These are phyloP conservation scores for Smithsoniella earleae DNA, from an alignment of 163 green algal genomes.

Conservation along the genomic window DNA sequence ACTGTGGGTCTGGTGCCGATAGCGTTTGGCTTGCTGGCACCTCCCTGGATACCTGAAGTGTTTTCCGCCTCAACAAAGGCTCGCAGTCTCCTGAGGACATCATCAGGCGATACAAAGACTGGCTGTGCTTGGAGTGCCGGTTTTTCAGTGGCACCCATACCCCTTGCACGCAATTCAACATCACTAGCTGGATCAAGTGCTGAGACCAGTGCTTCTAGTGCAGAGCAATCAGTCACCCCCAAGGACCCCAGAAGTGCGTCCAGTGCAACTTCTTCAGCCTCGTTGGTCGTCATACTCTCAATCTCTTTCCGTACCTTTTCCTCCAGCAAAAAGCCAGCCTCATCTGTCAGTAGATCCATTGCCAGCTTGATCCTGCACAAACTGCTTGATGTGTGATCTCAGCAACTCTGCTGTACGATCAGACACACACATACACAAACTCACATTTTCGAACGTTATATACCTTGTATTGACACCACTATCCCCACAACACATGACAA, in stretches of 20 bases:
- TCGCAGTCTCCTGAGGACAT: slow-evolving; percentile 48
- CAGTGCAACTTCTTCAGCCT: slow-evolving; percentile 44
- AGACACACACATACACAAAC: too few species aligned
- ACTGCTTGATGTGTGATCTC: too few species aligned
- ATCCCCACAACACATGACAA: neutral
- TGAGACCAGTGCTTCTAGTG: slow-evolving; percentile 46
- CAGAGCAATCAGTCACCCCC: slow-evolving; percentile 36
- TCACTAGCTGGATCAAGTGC: slow-evolving; percentile 49
- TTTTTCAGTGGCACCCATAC: slow-evolving; percentile 32
- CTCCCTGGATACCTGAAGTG: slow-evolving; percentile 24
- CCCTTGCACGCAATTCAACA: slow-evolving; percentile 40
- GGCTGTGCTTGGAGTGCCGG: neutral
- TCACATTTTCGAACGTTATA: too few species aligned
- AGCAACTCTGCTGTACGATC: too few species aligned
- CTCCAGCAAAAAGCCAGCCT: slow-evolving; percentile 65
- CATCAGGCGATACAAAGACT: slow-evolving; percentile 50
- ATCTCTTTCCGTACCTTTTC: slow-evolving; percentile 36
- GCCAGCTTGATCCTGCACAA: slow-evolving; percentile 33
- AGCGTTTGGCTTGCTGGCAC: neutral
- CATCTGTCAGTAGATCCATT: slow-evolving; percentile 49
- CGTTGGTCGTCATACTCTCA: slow-evolving; percentile 33
- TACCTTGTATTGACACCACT: neutral
- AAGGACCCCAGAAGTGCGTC: slow-evolving; percentile 56
- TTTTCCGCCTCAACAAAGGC: slow-evolving; percentile 56
- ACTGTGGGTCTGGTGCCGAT: slow-evolving; percentile 24